A percentile compares a stretch with the other conserved stretches of the same genome.
These are phyloP conservation scores for Pseudocercospora fuligena DNA, from an alignment of 2,329 filamentous ascomycete genomes.

Conservation along the genomic window DNA sequence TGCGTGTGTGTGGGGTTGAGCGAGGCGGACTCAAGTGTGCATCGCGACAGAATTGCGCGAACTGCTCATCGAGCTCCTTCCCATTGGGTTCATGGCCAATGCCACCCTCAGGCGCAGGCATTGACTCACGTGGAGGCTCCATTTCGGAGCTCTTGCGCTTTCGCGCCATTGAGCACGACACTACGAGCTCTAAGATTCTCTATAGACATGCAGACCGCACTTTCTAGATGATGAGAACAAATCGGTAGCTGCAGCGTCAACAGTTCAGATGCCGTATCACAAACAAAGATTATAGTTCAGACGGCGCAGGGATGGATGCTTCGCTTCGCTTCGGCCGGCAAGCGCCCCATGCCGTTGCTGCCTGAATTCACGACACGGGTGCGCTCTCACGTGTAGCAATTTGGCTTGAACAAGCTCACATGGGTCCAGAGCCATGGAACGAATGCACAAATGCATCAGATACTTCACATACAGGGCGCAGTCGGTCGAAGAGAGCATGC, in stretches of 20 bases:
- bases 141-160: constrained; percentile 21
- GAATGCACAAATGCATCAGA: too few species aligned
- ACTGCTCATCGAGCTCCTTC: neutral
- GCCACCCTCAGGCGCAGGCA: neutral
- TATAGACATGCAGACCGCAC: neutral
- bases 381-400: neutral
- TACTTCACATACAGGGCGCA: neutral
- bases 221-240: neutral
- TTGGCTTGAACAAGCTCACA: neutral
- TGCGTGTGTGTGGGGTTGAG: neutral
- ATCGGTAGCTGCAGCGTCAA: neutral
- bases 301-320: neutral
- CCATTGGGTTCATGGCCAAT: neutral
- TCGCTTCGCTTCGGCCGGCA: neutral
- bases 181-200: neutral
- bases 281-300: neutral
- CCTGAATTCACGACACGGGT: neutral
- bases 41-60: constrained; percentile 13
- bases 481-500: too few species aligned
- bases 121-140: constrained; percentile 4
- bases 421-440: too few species aligned
- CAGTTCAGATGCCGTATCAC: neutral
- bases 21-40: neutral
- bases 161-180: constrained; percentile 10
- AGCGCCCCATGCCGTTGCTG: neutral